phyloP scores from a whole-genome alignment of 1,284 basidiomycete genomes.

The Trametes pubescens region DNA sequence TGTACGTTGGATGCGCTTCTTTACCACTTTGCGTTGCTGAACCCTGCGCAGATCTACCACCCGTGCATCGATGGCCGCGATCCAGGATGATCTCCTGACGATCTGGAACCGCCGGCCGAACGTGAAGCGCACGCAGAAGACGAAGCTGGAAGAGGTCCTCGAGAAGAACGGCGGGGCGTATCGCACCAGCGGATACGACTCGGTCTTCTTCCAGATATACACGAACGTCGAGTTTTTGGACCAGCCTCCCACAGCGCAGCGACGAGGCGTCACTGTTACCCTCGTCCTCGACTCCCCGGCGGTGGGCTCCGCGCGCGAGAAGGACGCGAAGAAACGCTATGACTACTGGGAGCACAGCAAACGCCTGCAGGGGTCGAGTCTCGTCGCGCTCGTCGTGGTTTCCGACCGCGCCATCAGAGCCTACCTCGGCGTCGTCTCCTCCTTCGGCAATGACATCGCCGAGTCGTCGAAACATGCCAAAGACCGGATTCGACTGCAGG shows the following conservation, averaged over 20 bases:
- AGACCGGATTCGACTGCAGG: conserved; percentile 36
- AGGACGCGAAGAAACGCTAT: conserved; percentile 34
- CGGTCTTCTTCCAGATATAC: conserved; percentile 45
- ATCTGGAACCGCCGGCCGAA: conserved; percentile 20
- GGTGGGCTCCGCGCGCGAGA: conserved; percentile 36
- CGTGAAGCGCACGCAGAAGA: conserved; percentile 20
- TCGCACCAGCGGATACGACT: conserved; percentile 37
- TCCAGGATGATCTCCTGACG: conserved; percentile 45
- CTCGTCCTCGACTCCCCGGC: conserved; percentile 39
- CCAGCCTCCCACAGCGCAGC: conserved; percentile 33
- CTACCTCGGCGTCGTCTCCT: conserved; percentile 37
- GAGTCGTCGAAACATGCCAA: conserved; percentile 38
- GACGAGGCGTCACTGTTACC: conserved; percentile 38
- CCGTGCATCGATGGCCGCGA: conserved; percentile 51
- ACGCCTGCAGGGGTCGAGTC: conserved; percentile 38
- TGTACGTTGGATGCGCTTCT: conserved; percentile 33
- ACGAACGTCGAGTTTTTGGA: conserved; percentile 39
- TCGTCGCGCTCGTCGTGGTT: conserved; percentile 39
- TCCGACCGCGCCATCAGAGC: conserved; percentile 17
- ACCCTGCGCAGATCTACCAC: conserved; percentile 54
- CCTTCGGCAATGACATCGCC: conserved; percentile 37
- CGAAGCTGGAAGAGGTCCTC: conserved; percentile 38
- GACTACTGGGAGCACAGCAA: conserved; percentile 43
- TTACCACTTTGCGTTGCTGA: not conserved
- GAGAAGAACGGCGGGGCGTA: conserved; percentile 43